phyloP scores from a whole-genome alignment of 129 eudicot genomes.

The Flaveria sonorensis region DNA sequence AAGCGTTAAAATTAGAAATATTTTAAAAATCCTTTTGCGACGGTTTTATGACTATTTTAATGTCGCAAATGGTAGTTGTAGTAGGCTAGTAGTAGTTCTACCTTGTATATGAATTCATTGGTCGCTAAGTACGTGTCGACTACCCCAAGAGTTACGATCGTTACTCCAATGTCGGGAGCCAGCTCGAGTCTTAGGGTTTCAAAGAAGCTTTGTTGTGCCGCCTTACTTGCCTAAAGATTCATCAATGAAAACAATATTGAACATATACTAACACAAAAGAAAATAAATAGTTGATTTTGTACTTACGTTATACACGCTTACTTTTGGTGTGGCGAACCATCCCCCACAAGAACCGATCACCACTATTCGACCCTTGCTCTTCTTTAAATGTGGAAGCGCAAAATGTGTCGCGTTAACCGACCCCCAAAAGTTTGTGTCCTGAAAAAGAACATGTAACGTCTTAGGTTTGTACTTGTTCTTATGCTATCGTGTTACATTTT shows the following conservation, averaged over 20 bases:
- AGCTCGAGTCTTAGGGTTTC: constrained; percentile 67
- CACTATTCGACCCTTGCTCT: constrained; percentile 56
- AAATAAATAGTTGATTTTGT: background rate
- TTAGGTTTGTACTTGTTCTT: background rate
- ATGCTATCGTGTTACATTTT: background rate
- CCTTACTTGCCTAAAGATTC: constrained; percentile 66
- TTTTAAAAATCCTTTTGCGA: background rate
- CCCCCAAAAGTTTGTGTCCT: constrained; percentile 85
- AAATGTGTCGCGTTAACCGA: constrained; percentile 55
- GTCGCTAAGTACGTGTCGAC: constrained; percentile 53
- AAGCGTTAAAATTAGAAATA: too few species aligned
- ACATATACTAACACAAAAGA: background rate
- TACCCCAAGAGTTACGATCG: constrained; percentile 61
- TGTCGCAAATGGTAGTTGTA: background rate
- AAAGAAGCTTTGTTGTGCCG: constrained; percentile 63
- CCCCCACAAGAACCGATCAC: constrained; percentile 54
- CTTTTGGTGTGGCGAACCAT: constrained; percentile 57
- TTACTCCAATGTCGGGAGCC: constrained; percentile 55
- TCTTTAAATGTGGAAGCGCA: constrained; percentile 62
- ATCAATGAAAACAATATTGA: background rate
- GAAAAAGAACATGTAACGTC: background rate
- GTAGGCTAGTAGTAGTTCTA: background rate
- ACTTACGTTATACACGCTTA: constrained; percentile 59
- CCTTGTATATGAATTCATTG: constrained; percentile 41
- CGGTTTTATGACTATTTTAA: too few species aligned